Evolutionary conservation across 345 rosid species (phyloP), one percentile per base, ranked within the genome.

Genomic region (Pistacia vera): DNA sequence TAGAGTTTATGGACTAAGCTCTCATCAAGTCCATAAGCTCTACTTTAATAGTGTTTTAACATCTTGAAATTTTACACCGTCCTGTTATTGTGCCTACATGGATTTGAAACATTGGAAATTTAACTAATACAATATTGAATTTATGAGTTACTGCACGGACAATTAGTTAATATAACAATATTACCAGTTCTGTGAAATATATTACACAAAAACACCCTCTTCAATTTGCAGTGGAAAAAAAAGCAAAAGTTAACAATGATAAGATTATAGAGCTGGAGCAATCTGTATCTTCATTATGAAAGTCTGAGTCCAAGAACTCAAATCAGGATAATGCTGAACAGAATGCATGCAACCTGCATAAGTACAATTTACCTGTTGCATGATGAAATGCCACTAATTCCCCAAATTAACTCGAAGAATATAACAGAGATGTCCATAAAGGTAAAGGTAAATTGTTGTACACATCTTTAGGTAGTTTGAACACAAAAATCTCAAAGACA

Each of bases 161-260:
- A 52, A 4, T 14, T 14, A 52, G 44, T 51, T 20, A 28, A 11
- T 22, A 52, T 4, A 33, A 52, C 59, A 33, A 30, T 12, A 46
- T 11, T 46, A 12, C 22, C 70, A 35, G 48, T 63, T 63, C 48
- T 30, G n/a, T 35, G 67, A 41, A 63, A 62, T 33, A 33, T 62
- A 33, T 33, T 30, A 62, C 41, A n/a, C 44, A 52, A 5, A 52
- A 30, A 51, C 22, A 52, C 54, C 44, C 28, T 33, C 41, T 28
- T 52, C 3, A 70, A 63, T 66, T 70, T 63, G 46, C 20, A 36
- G 28, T 11, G 11, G 49, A 69, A 68, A 56, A 66, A 54, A 55
- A 64, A 28, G 59, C 36, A 25, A 25, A 16, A 16, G 14, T 3
- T 65, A 2, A 10, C 30, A 68, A 13, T 51, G 41, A 25, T 8